A percentile compares a stretch with the other conserved stretches of the same genome.
phyloP scores from a whole-genome alignment of 495 filamentous ascomycete genomes.

The Penicillium paxilli region DNA sequence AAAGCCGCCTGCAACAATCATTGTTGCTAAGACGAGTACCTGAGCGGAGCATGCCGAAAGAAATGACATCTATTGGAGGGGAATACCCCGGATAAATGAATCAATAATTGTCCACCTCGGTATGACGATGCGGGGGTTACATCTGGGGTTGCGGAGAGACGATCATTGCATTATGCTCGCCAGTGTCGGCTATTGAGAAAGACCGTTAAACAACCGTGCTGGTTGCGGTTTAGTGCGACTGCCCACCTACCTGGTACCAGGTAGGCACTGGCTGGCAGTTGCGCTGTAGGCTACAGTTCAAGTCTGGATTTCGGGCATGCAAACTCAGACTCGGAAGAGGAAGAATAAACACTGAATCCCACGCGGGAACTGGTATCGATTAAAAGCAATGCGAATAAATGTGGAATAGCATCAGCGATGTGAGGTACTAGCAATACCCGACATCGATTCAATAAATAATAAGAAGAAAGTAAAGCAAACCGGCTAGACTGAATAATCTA shows the following conservation, averaged over 20 bases:
- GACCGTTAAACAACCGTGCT: neutral
- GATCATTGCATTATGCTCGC: constrained; percentile 13
- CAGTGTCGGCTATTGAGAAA: constrained; percentile 23
- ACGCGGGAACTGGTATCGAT: constrained; percentile 21
- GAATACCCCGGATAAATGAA: neutral
- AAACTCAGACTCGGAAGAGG: neutral
- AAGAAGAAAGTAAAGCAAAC: constrained; percentile 5
- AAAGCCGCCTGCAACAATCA: constrained; percentile 12
- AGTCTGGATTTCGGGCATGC: neutral
- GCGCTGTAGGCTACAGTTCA: neutral
- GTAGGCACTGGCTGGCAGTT: too few relatives aligned
- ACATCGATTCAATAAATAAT: neutral
- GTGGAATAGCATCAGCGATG: neutral
- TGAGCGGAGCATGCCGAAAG: neutral
- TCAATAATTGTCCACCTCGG: neutral
- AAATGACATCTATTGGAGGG: constrained; percentile 6
- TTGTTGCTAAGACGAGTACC: too few relatives aligned
- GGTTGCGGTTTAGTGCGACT: neutral
- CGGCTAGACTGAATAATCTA: constrained; percentile 26
- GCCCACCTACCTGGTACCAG: too few relatives aligned
- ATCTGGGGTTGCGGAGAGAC: constrained; percentile 17
- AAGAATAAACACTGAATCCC: constrained; percentile 3
- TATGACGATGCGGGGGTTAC: constrained; percentile 21
- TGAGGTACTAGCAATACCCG: neutral
- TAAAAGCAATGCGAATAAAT: constrained; percentile 7